Conservation (phyloP, 2,329 filamentous ascomycete genomes). For the Ascosphaera apis region DNA sequence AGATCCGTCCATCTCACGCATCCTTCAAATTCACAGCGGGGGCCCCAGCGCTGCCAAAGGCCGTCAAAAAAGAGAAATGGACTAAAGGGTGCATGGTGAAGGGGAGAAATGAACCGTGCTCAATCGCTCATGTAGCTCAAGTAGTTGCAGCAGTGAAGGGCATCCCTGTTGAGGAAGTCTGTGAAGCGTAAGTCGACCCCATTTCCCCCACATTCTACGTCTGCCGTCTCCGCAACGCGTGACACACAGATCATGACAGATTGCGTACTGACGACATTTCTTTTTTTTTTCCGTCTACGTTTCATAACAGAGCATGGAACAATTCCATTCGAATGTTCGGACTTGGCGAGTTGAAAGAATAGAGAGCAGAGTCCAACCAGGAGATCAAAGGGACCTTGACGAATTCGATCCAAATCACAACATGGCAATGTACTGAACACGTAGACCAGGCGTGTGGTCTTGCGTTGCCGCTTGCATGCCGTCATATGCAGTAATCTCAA, state of each 20-base stretch:
- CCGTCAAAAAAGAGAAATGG: slow-evolving; percentile 94
- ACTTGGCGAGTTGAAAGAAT: slow-evolving; percentile 26
- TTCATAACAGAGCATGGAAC: slow-evolving; percentile 36
- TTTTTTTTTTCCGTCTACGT: neutral
- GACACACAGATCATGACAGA: slow-evolving; percentile 1
- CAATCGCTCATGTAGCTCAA: slow-evolving; percentile 66
- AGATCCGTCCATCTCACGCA: slow-evolving; percentile 74
- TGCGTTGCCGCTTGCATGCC: neutral
- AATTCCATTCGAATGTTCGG: slow-evolving; percentile 67
- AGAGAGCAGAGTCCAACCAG: neutral
- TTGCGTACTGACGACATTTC: neutral
- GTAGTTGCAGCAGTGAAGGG: slow-evolving; percentile 74
- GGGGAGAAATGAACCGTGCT: slow-evolving; percentile 78
- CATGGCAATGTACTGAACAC: neutral
- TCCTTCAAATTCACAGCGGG: slow-evolving; percentile 51
- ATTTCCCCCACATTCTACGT: too few species aligned
- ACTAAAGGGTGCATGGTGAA: slow-evolving; percentile 73
- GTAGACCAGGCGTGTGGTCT: neutral
- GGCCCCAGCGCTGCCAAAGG: slow-evolving; percentile 49
- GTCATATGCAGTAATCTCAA: too few species aligned
- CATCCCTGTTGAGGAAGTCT: slow-evolving; percentile 56
- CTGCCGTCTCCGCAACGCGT: neutral
- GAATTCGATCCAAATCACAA: neutral
- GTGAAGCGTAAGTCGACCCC: slow-evolving; percentile 39
- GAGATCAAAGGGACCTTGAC: neutral